Base-by-base conservation (phyloP, 805 yeast species). In the Teunomyces funiuensis region DNA sequence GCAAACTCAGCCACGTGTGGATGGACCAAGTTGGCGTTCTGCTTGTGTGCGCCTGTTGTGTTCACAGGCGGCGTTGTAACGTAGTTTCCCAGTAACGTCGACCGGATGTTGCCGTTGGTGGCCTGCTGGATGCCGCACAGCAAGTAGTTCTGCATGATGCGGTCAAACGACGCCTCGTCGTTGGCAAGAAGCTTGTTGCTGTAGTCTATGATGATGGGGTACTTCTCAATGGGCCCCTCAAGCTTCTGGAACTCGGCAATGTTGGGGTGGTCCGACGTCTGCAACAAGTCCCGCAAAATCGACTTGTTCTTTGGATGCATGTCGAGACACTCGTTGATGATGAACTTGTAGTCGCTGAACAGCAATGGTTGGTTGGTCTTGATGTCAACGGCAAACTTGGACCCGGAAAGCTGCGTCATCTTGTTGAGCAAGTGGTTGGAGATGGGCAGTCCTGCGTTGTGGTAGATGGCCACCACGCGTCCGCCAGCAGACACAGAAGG, bases 121-220 rank as follows among this genome's bases (percentile, higher is more conserved):
- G 53, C 42, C 42, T 51, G 46, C 46, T 61, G 64, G 29, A 55
- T 60, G 11, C 66, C 65, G 30, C 66, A 59, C 33, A 53, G 44
- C 38, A 58, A 51, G 51, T 70, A 68, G 50, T 66, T 60, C 36
- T 63, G 65, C 46, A 79, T 58, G 39, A 79, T 69, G 39, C 69
- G 56, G 41, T 66, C 61, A 30, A 82, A 63, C 2, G 69, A 60
- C 5, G 59, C 52, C 37, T 66, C 71, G 48, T 77, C 71, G 29
- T 74, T 71, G 2, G 86, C 85, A 17, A 80, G 63, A 55, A 68
- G 54, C 37, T 73, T 71, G 49, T 78, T 70, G 47, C 76, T 79
- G 85, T 86, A 82, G 58, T 82, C 85, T 11, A 82, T 83, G 13
- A 80, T 55, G 36, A 58, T 51, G 6, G 63, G 61, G 28, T 47